Base-by-base conservation (phyloP, 768 basidiomycete genomes). In the Russula foetens region DNA sequence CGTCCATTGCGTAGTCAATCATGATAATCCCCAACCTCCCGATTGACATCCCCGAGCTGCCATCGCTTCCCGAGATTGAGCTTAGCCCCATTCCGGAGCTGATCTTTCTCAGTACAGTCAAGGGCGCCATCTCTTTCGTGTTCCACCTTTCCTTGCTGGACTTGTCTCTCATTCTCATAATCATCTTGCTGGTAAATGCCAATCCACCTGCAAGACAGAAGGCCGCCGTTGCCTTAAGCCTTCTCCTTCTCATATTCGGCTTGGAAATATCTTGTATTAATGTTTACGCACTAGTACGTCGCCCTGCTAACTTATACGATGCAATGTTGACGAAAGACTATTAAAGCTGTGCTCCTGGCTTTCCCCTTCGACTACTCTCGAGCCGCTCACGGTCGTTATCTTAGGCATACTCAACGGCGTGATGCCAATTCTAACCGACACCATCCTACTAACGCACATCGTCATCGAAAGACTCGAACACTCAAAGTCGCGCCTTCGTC, bases 61-160 rank as follows among this genome's bases (percentile, higher is more conserved):
- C 53, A 8, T 63, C 47, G 14, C 33, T 47, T 35, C 63, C 54
- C 2, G 56, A 48, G 15, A 17, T 62, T 6, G 54, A 56, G 45
- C 44, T 64, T 8, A 62, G 54, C 31, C 63, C 63, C 7, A 17
- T 64, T 1, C 63, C 63, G 0, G 63, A 64, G 23, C 26, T 28
- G 17, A 62, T 64, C 8, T 64, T 64, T 53, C 60, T 62, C 35
- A 41, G 45, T 11, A 64, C 63, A 17, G 50, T 62, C 60, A 56
- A 62, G 60, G 60, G 63, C 44, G 3, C 56, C n/a, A 54, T 64
- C 21, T 56, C 54, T 21, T 56, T 62, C 45, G 45, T 53, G 50
- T 53, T 64, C 49, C 41, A 64, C 12, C 59, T 64, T 33, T 56
- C 63, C 35, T 35, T 56, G 55, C 54, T 64, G 9, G 63, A 64